A percentile compares a stretch with the other conserved stretches of the same genome.
These are phyloP conservation scores for Schizochytrium sp. DNA, from an alignment of 108 stramenopile genomes.

Conservation along the genomic window DNA sequence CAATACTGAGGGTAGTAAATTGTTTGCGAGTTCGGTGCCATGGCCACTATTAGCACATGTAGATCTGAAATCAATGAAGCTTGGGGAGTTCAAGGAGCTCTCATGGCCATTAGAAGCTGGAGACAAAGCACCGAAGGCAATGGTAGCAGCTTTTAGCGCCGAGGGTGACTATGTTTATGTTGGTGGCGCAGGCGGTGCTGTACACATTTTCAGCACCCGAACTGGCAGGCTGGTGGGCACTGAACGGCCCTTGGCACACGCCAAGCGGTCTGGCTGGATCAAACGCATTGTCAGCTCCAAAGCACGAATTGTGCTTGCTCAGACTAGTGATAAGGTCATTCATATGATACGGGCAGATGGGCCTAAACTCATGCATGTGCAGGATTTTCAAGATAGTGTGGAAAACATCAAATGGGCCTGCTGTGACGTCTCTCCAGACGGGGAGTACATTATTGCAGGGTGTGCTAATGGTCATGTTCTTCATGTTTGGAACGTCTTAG, in stretches of 20 bases:
- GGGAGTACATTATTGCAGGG: constrained; percentile 58
- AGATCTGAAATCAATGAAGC: neutral
- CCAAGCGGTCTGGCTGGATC: constrained; percentile 31
- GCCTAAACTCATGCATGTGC: neutral
- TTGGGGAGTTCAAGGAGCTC: neutral
- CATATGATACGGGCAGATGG: constrained; percentile 19
- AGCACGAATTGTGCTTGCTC: neutral
- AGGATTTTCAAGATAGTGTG: constrained; percentile 52
- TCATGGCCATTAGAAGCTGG: neutral
- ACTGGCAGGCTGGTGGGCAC: neutral
- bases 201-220: constrained; percentile 1
- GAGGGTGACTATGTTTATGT: constrained; percentile 25
- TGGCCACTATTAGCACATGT: constrained; percentile 7
- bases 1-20: neutral
- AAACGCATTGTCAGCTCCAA: neutral
- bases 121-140: neutral
- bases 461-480: constrained; percentile 26
- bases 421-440: constrained; percentile 43
- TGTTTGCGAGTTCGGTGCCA: neutral
- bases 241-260: neutral
- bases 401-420: constrained; percentile 46
- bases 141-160: neutral
- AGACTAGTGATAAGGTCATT: constrained; percentile 26
- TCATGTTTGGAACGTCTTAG: constrained; percentile 59
- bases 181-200: constrained; percentile 11